Evolutionary conservation across 139 green algal species (phyloP), one percentile per base, ranked within the genome.

Genomic region (Yamagishiella unicocca): DNA sequence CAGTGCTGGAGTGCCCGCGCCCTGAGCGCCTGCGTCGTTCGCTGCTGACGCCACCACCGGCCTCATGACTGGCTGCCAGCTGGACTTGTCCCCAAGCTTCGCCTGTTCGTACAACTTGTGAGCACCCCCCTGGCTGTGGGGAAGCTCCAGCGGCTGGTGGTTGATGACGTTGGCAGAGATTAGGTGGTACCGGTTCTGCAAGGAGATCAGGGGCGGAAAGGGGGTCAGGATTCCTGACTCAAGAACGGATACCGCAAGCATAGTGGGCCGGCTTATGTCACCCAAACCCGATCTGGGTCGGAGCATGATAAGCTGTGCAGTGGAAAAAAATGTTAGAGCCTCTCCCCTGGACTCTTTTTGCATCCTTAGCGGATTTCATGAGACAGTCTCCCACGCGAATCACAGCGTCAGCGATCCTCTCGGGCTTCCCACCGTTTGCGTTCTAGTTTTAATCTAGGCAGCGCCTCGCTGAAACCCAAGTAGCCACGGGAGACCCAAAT

Each of bases 151-250:
- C 8, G 82, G 82, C 37, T 87, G 82, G 68, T 87, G 82, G 46
- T 87, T 87, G 3, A 87, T 35, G 6, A 87, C 82, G 50, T 87
- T 87, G 67, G 82, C 82, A 1, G 68, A 82, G 27, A 87, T 80
- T 17, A 86, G 80, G 45, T 86, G 80, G 45, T 77, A 86, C 42
- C 80, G 80, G 80, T 77, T 21, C 80, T 86, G 80, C 46, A 50
- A 2, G 10, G 45, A 7, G 9, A 62, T 14, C n/a, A n/a, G 10
- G 29, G 43, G 29, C 4, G 43, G 27, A 31, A 80, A 62, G 45
- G 22, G 6, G 58, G 58, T 58, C 12, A 58, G 50, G 50, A 58
- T 25, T 12, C 50, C 12, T 12, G 50, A 17, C n/a, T n/a, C 14
- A 58, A 17, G 50, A 58, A 58, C 50, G 50, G 14, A 58, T 58